Base-by-base conservation (phyloP, 1,139 yeast genomes). In the Debaryomycetaceae sp. region DNA sequence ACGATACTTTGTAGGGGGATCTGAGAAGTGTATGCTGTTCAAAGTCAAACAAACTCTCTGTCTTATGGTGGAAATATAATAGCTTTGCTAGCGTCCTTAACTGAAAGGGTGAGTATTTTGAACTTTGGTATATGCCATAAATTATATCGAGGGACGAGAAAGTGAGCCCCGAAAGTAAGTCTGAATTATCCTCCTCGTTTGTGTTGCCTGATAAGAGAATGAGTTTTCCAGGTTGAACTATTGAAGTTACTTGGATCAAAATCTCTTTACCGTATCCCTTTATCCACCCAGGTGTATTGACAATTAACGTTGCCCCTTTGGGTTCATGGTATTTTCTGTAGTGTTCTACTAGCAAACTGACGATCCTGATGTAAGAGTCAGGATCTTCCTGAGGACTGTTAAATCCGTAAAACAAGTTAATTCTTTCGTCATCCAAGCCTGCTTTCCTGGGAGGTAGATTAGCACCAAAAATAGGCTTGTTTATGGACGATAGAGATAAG, bases 241-340 rank as follows among this genome's bases (percentile, higher is more conserved):
- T 47, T 1, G 54, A 47, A 2, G 83, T 65, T 1, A 88, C 63
- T 13, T 73, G 65, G 13, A 63, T 64, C 16, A 87, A 65, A 7
- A 91, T 61, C 41, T 82, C 83, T 30, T 83, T 70, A 0, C 98
- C 98, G 44, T 80, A 81, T 0, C 98, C 98, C 59, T 86, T 87
- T 18, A 89, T 77, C 97, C 97, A 91, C 0, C 98, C 97, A 0
- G 97, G 95, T 0, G 94, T 80, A 51, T 91, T 91, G 3, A 91
- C 72, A 1, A 92, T 59, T 9, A 89, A 62, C 7, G 76, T 71
- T 17, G 72, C 63, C 34, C 68, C 67, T 15, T 47, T 45, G 1
- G 55, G 49, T 34, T 63, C 56, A 33, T 63, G 54, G 8, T 50
- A 42, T 33, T 49, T 46, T 16, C 40, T 28, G 43, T 69, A 79